Evolutionary conservation across 805 yeast species (phyloP).

Genomic region (Teunomyces lycoperdinae): DNA sequence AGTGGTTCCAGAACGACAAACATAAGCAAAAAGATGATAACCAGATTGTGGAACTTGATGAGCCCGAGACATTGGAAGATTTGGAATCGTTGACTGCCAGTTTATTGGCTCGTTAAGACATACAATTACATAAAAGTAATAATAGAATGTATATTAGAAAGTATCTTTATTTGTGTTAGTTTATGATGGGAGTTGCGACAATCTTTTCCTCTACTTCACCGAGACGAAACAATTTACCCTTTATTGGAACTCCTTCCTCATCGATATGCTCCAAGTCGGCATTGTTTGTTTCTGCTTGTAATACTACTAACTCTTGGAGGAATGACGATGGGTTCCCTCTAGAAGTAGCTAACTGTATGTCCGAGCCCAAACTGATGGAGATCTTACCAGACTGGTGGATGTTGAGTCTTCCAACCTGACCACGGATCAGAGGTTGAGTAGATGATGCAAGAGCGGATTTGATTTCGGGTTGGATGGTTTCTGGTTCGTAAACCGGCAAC

Average conservation of each 20-base stretch:
- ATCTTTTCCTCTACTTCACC: slow-evolving; percentile 58
- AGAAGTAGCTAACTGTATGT: slow-evolving; percentile 59
- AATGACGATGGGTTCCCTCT: slow-evolving; percentile 69
- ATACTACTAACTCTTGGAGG: slow-evolving; percentile 66
- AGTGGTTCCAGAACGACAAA: slow-evolving; percentile 47
- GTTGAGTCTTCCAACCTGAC: slow-evolving; percentile 70
- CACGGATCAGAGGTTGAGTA: slow-evolving; percentile 26
- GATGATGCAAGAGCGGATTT: slow-evolving; percentile 1
- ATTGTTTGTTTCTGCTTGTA: slow-evolving; percentile 13
- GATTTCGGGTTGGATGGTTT: slow-evolving; percentile 2
- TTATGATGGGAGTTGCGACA: slow-evolving; percentile 52
- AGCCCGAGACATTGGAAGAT: slow-evolving; percentile 89
- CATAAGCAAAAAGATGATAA: slow-evolving; percentile 22
- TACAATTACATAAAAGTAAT: neutral
- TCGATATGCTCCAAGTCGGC: slow-evolving; percentile 28
- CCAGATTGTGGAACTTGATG: slow-evolving; percentile 68
- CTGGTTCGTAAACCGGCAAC: slow-evolving; percentile 35
- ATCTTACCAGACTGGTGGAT: slow-evolving; percentile 82
- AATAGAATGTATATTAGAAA: slow-evolving; percentile 1
- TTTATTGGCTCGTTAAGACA: slow-evolving; percentile 28
- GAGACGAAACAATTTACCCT: slow-evolving; percentile 37
- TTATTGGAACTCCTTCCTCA: slow-evolving; percentile 17
- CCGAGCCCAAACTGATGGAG: slow-evolving; percentile 69
- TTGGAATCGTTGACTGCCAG: slow-evolving; percentile 79
- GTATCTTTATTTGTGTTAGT: neutral